A percentile compares a stretch with the other conserved stretches of the same genome.
Conservation (phyloP, 2,329 filamentous ascomycete genomes). For the Claviceps fusiformis region DNA sequence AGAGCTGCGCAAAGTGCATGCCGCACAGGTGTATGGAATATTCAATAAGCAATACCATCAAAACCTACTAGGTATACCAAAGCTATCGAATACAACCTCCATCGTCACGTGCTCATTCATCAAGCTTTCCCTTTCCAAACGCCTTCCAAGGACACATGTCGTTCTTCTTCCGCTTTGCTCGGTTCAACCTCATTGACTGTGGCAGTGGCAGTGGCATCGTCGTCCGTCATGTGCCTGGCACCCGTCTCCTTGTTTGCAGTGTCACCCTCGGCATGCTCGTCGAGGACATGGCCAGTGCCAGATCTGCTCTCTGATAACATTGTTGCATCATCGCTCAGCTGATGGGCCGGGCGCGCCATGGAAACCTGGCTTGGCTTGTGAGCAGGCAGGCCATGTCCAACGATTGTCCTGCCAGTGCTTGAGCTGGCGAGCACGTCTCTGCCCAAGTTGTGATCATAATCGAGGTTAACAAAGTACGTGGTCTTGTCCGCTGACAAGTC, state of each 20-base stretch:
- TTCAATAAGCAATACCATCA: neutral
- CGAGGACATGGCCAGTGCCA: neutral
- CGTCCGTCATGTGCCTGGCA: neutral
- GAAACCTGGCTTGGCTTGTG: neutral
- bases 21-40: neutral
- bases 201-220: neutral
- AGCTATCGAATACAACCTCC: neutral
- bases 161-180: neutral
- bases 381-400: slow-evolving; percentile 4
- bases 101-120: neutral
- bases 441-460: slow-evolving; percentile 4
- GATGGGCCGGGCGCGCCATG: neutral
- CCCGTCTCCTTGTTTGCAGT: neutral
- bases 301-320: neutral
- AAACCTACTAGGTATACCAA: neutral
- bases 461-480: neutral
- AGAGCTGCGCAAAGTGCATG: neutral
- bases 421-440: slow-evolving; percentile 2
- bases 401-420: neutral
- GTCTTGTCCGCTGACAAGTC: slow-evolving; percentile 2
- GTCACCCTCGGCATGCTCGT: neutral
- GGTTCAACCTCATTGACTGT: neutral
- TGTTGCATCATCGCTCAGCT: slow-evolving; percentile 4
- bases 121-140: neutral
- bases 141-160: neutral